Base-by-base conservation (phyloP, 768 basidiomycete genomes). In the Auriculariales sp. region DNA sequence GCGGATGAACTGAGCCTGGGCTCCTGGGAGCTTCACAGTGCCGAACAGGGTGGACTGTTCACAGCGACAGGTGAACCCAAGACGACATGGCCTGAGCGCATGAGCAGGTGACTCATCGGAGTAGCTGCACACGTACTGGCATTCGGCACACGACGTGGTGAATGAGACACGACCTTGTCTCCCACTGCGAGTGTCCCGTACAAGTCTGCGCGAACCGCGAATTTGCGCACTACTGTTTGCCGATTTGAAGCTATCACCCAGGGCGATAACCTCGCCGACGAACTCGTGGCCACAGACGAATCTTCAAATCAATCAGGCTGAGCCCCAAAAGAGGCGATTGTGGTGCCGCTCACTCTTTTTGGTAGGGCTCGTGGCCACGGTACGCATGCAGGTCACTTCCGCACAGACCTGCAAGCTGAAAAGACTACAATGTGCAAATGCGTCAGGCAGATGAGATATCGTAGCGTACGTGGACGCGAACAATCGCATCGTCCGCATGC, bases 131-230 rank as follows among this genome's bases (percentile, higher is more conserved):
- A 71, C 78, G 58, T 52, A 89, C 85, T 80, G 75, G 72, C 87
- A 90, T 59, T 88, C 84, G n/a, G 79, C 81, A 55, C 87, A 90
- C 45, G 77, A 83, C n/a, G 74, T 71, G 0, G 84, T 84, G 63
- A 88, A 89, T 2, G 83, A 1, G 83, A 78, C 22, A 89, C 78
- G 12, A 89, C 81, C 57, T 78, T 82, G 59, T 89, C 81, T 4
- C 84, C 85, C 4, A 84, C 62, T 49, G 71, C 75, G 48, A 89
- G 69, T 22, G 66, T 74, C 0, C 77, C 68, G 53, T 88, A 87
- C 15, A 85, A 65, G 24, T 61, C 58, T 1, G 85, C 83, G 44
- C 85, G 69, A 36, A 70, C 76, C 3, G 5, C 2, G 4, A 44
- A 19, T 11, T 44, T 24, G n/a, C 2, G 39, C 39, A 1, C 1